Evolutionary conservation across 1,284 basidiomycete genomes (phyloP).

Genomic region (Heterobasidion annosum): DNA sequence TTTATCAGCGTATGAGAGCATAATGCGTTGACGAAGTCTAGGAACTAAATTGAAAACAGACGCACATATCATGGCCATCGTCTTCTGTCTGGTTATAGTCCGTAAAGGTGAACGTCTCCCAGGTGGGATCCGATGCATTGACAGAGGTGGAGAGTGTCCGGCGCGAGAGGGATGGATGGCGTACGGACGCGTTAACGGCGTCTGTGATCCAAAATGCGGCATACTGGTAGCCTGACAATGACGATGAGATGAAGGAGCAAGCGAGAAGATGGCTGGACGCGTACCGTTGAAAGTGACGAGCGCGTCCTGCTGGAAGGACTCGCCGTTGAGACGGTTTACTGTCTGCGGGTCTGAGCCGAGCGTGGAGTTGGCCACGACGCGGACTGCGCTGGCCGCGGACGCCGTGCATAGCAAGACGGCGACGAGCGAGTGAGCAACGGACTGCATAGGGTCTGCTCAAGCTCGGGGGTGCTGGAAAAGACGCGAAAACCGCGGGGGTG

Average conservation of each 20-base stretch:
- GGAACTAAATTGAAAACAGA: background rate
- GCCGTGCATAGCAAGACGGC: background rate
- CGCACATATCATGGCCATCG: constrained; percentile 32
- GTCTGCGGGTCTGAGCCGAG: constrained; percentile 29
- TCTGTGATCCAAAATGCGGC: constrained; percentile 26
- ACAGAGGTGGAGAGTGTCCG: constrained; percentile 13
- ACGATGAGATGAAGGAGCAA: background rate
- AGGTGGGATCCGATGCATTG: constrained; percentile 10
- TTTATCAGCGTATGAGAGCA: no score
- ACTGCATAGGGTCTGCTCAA: no score
- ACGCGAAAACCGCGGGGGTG: no score
- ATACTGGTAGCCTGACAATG: constrained; percentile 27
- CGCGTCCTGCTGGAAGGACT: constrained; percentile 34
- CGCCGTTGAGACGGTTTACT: constrained; percentile 32
- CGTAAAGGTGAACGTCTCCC: constrained; percentile 26
- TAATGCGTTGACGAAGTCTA: constrained; percentile 1
- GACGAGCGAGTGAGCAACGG: background rate
- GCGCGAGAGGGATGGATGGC: constrained; percentile 24
- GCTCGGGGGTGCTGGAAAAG: no score
- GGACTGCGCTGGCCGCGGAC: constrained; percentile 4
- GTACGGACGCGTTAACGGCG: constrained; percentile 22
- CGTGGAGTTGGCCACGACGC: constrained; percentile 17
- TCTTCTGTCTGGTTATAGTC: constrained; percentile 34
- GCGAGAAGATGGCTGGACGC: constrained; percentile 1
- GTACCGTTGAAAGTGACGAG: constrained; percentile 26